phyloP scores from a whole-genome alignment of 805 yeast genomes.

The Starmerella gropengiesseri region DNA sequence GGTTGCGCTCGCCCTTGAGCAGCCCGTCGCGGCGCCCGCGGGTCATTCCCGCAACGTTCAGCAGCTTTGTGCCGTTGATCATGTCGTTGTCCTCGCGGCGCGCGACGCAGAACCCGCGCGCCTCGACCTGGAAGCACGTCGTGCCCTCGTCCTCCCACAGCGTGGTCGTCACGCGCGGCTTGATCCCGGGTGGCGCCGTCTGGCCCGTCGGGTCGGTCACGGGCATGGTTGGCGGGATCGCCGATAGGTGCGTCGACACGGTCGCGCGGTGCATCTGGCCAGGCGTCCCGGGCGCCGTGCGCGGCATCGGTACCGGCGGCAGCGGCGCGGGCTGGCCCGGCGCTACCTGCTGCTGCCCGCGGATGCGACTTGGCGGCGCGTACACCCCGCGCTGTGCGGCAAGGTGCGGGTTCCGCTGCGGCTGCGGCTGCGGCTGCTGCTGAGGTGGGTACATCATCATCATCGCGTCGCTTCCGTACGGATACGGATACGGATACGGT shows the following conservation, averaged over 20 bases:
- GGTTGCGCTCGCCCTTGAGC: conserved; percentile 59
- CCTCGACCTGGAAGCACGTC: conserved; percentile 74
- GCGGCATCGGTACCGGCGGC: conserved; percentile 10
- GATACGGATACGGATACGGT: conserved; percentile 9
- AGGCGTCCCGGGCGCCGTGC: conserved; percentile 7
- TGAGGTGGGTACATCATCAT: conserved; percentile 16
- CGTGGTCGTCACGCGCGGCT: conserved; percentile 66
- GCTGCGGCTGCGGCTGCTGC: conserved; percentile 11
- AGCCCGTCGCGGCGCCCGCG: conserved; percentile 81
- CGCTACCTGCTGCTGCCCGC: conserved; percentile 11
- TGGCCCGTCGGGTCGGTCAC: conserved; percentile 34
- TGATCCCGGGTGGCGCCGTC: conserved; percentile 33
- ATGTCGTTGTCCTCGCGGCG: conserved; percentile 76
- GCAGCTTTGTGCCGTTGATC: conserved; percentile 74
- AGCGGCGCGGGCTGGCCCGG: conserved; percentile 13
- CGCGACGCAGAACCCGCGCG: conserved; percentile 67
- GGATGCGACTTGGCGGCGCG: conserved; percentile 11
- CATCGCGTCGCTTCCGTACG: conserved; percentile 16
- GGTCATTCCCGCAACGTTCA: conserved; percentile 79
- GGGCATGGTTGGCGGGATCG: conserved; percentile 23
- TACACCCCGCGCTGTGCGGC: conserved; percentile 12
- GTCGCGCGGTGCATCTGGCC: conserved; percentile 18
- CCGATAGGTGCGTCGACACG: conserved; percentile 19
- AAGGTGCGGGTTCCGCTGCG: conserved; percentile 10
- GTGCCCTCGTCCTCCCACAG: conserved; percentile 87